Evolutionary conservation across 2,329 filamentous ascomycete genomes (phyloP).

Genomic region (Aspergillus unguis): DNA sequence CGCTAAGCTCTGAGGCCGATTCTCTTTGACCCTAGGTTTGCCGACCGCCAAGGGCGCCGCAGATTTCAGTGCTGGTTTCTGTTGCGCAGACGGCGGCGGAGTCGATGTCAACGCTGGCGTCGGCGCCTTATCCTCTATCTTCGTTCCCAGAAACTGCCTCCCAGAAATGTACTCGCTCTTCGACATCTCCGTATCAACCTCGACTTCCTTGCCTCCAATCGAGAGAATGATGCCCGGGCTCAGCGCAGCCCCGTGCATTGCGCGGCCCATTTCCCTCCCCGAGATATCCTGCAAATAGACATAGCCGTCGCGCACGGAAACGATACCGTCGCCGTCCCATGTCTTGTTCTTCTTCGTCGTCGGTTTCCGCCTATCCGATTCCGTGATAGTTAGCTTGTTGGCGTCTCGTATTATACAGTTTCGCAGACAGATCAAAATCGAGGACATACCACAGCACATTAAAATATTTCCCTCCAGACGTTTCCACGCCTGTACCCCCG

Average conservation of each 20-base stretch:
- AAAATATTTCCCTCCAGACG: constrained; percentile 39
- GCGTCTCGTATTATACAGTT: too few relatives aligned
- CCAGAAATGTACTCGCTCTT: constrained; percentile 56
- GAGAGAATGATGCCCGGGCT: constrained; percentile 60
- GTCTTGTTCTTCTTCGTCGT: constrained; percentile 73
- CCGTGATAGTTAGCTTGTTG: neutral
- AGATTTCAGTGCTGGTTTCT: constrained; percentile 19
- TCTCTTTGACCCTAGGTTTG: constrained; percentile 17
- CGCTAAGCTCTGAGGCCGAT: constrained; percentile 11
- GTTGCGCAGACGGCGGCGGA: constrained; percentile 19
- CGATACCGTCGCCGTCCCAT: constrained; percentile 70
- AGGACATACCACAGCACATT: constrained; percentile 46
- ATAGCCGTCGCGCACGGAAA: constrained; percentile 56
- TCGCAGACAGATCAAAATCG: too few relatives aligned
- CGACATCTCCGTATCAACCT: constrained; percentile 61
- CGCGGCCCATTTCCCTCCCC: constrained; percentile 61
- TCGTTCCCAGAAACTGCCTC: constrained; percentile 23
- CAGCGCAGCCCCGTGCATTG: constrained; percentile 53
- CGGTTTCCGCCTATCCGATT: constrained; percentile 57
- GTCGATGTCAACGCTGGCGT: constrained; percentile 9
- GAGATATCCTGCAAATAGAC: constrained; percentile 61
- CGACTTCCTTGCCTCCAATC: constrained; percentile 65
- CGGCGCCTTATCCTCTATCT: constrained; percentile 23
- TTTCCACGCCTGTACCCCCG: neutral
- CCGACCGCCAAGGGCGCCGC: constrained; percentile 16